phyloP scores from a whole-genome alignment of 441 rosid species.

The Mallotus japonicus region DNA sequence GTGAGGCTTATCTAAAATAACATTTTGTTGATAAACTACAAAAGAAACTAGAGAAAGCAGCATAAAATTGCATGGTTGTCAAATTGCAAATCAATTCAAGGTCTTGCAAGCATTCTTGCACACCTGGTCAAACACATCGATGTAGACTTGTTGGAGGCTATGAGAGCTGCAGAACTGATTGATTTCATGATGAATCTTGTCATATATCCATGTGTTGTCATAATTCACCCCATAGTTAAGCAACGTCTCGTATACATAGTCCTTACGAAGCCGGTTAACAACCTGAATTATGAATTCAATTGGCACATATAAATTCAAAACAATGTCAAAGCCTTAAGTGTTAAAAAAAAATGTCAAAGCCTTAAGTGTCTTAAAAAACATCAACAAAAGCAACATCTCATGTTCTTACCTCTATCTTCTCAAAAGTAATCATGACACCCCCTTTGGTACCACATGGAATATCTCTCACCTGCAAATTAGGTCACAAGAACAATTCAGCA shows the following conservation, averaged over 20 bases:
- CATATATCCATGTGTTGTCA: conserved; percentile 92
- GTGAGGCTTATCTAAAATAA: background rate
- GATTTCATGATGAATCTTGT: conserved; percentile 97
- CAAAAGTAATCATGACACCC: conserved; percentile 89
- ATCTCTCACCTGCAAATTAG: conserved; percentile 65
- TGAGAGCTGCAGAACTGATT: conserved; percentile 97
- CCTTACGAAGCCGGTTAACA: conserved; percentile 77
- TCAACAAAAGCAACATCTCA: background rate
- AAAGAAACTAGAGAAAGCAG: background rate
- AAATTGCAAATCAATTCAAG: background rate
- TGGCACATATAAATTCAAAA: conserved; percentile 9
- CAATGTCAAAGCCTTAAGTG: conserved; percentile 7
- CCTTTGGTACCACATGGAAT: conserved; percentile 98
- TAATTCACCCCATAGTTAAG: conserved; percentile 80
- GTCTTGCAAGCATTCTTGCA: conserved; percentile 12
- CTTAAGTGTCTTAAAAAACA: background rate
- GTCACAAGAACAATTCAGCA: conserved; percentile 4
- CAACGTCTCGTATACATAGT: conserved; percentile 73
- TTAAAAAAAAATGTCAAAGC: conserved; percentile 4
- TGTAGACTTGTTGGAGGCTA: conserved; percentile 87
- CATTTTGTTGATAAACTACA: background rate
- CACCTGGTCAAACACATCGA: conserved; percentile 95
- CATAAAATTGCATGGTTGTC: background rate
- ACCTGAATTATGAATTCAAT: conserved; percentile 45
- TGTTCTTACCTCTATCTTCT: conserved; percentile 71